phyloP scores from a whole-genome alignment of 345 rosid genomes.

The Excoecaria agallocha region DNA sequence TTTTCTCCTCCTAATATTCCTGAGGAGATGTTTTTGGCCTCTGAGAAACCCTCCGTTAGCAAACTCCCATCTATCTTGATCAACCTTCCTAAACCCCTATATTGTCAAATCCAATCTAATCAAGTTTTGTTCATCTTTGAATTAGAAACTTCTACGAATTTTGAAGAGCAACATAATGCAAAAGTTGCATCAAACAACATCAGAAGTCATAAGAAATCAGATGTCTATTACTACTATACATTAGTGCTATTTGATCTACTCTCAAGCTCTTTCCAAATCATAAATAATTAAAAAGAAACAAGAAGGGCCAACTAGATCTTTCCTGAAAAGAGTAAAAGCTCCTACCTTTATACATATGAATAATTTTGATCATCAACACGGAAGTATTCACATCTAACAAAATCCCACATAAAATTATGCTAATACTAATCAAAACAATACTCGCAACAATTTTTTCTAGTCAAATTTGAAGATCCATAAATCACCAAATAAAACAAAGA shows the following conservation, averaged over 20 bases:
- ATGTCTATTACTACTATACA: background rate
- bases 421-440: background rate
- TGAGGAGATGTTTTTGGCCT: conserved; percentile 66
- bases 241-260: background rate
- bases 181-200: conserved; percentile 3
- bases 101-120: conserved; percentile 17
- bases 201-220: background rate
- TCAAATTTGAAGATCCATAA: background rate
- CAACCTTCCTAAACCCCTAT: conserved; percentile 95
- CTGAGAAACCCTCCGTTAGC: conserved; percentile 70
- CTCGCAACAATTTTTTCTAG: background rate
- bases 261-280: conserved; percentile 16
- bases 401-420: conserved; percentile 4
- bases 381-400: conserved; percentile 10
- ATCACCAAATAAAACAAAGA: background rate
- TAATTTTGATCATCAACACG: background rate
- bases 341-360: background rate
- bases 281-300: conserved; percentile 15
- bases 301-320: conserved; percentile 9
- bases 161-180: background rate
- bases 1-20: conserved; percentile 59
- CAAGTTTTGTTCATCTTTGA: background rate
- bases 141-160: background rate
- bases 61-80: conserved; percentile 94
- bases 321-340: background rate